Conservation (phyloP, 176 grass and related monocot species). For the Hordeum vulgare region DNA sequence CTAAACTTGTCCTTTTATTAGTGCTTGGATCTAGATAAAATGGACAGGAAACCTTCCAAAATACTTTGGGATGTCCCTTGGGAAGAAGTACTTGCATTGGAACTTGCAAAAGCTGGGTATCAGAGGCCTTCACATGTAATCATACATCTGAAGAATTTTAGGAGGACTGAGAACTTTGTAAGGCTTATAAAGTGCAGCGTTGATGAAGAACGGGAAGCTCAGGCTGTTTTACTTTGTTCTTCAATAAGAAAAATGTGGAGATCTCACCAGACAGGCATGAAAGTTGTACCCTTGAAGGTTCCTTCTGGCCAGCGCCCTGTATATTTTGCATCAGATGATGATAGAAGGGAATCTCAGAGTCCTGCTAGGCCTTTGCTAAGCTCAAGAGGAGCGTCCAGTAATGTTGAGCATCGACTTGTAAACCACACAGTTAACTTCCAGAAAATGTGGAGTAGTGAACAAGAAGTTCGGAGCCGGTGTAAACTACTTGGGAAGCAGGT, state of each 20-base stretch:
- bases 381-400: slow-evolving; percentile 58
- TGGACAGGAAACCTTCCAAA: slow-evolving; percentile 90
- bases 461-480: slow-evolving; percentile 65
- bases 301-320: slow-evolving; percentile 66
- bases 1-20: slow-evolving; percentile 28
- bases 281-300: slow-evolving; percentile 76
- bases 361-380: slow-evolving; percentile 67
- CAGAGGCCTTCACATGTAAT: slow-evolving; percentile 79
- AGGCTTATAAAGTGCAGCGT: slow-evolving; percentile 69
- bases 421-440: slow-evolving; percentile 68
- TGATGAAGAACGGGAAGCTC: slow-evolving; percentile 53
- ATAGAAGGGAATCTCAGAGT: slow-evolving; percentile 56
- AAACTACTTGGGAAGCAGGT: slow-evolving; percentile 96
- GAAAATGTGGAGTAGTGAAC: slow-evolving; percentile 96
- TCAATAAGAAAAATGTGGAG: slow-evolving; percentile 90
- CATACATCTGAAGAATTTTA: slow-evolving; percentile 90
- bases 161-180: slow-evolving; percentile 75
- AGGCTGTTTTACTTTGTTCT: slow-evolving; percentile 70
- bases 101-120: slow-evolving; percentile 85
- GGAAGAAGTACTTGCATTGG: slow-evolving; percentile 87
- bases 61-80: slow-evolving; percentile 95
- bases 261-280: slow-evolving; percentile 58
- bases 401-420: slow-evolving; percentile 45
- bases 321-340: slow-evolving; percentile 67
- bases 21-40: slow-evolving; percentile 79